phyloP scores from a whole-genome alignment of 805 yeast species.

The Millerago galiae region DNA sequence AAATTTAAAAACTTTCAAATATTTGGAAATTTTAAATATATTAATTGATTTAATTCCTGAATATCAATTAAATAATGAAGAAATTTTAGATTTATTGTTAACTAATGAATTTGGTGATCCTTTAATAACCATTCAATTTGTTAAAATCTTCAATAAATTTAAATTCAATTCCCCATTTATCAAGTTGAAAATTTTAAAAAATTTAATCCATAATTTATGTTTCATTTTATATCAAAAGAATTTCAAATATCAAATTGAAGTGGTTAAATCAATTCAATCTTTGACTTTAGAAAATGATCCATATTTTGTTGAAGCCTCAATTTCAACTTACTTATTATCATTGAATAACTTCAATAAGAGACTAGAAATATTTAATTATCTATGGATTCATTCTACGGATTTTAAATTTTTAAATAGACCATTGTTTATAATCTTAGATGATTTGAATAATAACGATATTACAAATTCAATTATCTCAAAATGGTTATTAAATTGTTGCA shows the following conservation, averaged over 20 bases:
- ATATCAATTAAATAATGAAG: conserved; percentile 28
- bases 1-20: conserved; percentile 19
- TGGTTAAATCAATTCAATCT: conserved; percentile 57
- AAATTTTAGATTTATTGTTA: conserved; percentile 25
- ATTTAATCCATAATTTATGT: conserved; percentile 18
- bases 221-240: conserved; percentile 6
- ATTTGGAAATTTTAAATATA: conserved; percentile 29
- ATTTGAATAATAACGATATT: conserved; percentile 34
- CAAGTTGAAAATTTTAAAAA: conserved; percentile 14
- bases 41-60: conserved; percentile 43
- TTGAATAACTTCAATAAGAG: conserved; percentile 33
- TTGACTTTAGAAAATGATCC: conserved; percentile 48
- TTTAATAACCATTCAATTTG: conserved; percentile 22
- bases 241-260: conserved; percentile 55
- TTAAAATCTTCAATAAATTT: conserved; percentile 25
- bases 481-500: conserved; percentile 41
- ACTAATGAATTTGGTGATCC: conserved; percentile 9
- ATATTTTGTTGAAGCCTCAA: conserved; percentile 64
- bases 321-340: conserved; percentile 48
- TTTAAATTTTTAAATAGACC: conserved; percentile 48
- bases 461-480: conserved; percentile 36
- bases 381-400: conserved; percentile 75
- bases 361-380: conserved; percentile 48
- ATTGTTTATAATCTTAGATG: conserved; percentile 62
- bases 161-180: conserved; percentile 23